Conservation (phyloP, 352 stramenopile genomes). For the Phytophthora vignae region DNA sequence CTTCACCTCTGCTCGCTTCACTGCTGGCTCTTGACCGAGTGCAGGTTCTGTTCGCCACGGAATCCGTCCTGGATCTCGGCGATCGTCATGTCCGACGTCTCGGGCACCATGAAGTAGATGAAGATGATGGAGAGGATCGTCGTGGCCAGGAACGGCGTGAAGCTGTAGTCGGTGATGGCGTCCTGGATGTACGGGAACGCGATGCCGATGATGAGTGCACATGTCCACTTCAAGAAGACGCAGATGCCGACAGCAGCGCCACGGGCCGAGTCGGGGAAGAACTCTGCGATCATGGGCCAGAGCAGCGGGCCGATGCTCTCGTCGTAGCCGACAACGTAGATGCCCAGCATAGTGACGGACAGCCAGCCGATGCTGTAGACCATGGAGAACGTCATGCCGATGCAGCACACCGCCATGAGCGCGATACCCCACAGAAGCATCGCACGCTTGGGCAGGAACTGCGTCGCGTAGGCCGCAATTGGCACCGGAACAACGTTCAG, state of each 20-base stretch:
- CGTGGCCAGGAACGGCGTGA: slow-evolving; percentile 56
- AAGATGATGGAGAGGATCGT: slow-evolving; percentile 42
- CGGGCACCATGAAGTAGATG: slow-evolving; percentile 55
- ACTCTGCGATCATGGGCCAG: slow-evolving; percentile 50
- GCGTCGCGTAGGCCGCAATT: slow-evolving; percentile 25
- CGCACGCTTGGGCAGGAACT: slow-evolving; percentile 43
- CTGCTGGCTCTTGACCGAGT: slow-evolving; percentile 13
- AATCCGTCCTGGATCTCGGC: slow-evolving; percentile 64
- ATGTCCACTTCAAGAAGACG: slow-evolving; percentile 56
- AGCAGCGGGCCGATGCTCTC: slow-evolving; percentile 63
- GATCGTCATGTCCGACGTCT: slow-evolving; percentile 64
- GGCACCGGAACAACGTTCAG: slow-evolving; percentile 56
- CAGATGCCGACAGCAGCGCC: slow-evolving; percentile 45
- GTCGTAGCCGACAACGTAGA: slow-evolving; percentile 54
- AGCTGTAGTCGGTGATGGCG: slow-evolving; percentile 49
- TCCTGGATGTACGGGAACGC: slow-evolving; percentile 60
- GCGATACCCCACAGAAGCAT: slow-evolving; percentile 49
- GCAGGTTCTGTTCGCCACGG: slow-evolving; percentile 14
- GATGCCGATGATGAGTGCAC: slow-evolving; percentile 57
- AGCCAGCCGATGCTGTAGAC: slow-evolving; percentile 37
- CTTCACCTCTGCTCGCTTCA: background rate
- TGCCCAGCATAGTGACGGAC: slow-evolving; percentile 49
- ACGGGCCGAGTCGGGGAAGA: slow-evolving; percentile 65
- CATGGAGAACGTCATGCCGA: slow-evolving; percentile 51
- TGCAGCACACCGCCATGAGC: slow-evolving; percentile 46